Evolutionary conservation across 495 filamentous ascomycete species (phyloP), one percentile per base, ranked within the genome.

Genomic region (Parathielavia appendiculata): DNA sequence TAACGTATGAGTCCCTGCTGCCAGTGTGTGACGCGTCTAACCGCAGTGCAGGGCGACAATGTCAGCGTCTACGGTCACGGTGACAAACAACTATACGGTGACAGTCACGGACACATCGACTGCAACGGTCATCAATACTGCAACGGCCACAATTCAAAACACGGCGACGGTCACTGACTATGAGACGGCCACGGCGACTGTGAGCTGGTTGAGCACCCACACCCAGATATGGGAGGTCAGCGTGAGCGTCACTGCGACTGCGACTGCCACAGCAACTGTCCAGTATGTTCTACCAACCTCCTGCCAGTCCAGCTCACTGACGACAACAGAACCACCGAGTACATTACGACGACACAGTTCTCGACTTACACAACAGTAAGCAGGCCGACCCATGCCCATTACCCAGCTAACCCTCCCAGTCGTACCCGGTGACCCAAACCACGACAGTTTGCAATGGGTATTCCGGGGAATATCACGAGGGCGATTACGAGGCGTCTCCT

Each of bases 321-420:
- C 36, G 14, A 16, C 13, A 1, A 14, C 40, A 63, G 52, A n/a
- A 57, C 44, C 13, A 70, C 69, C 17, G 55, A 62, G 43, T 65
- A 26, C 20, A 43, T 59, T 39, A 69, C 68, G 1, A 54, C 38
- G 8, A 69, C 60, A 1, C 55, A 51, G 4, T 58, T 62, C 41
- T 48, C 60, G 5, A 61, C 59, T 0, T 62, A 59, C 49, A 58
- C 60, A 1, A 65, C 69, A 22, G 62, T 59, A 35, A 66, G 65
- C 41, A 54, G 10, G 8, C 38, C 51, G 1, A 32, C 22, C 26
- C 40, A 20, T 22, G 9, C 35, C 7, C 19, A 38, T 9, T 19
- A 16, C 46, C 20, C 40, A n/a, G 56, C 49, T 61, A 57, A 64
- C 54, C 10, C 22, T 43, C 1, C 34, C 50, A 61, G 62, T 61